These are phyloP conservation scores for Quercus parvula DNA, from an alignment of 306 rosid species.

Conservation along the genomic window DNA sequence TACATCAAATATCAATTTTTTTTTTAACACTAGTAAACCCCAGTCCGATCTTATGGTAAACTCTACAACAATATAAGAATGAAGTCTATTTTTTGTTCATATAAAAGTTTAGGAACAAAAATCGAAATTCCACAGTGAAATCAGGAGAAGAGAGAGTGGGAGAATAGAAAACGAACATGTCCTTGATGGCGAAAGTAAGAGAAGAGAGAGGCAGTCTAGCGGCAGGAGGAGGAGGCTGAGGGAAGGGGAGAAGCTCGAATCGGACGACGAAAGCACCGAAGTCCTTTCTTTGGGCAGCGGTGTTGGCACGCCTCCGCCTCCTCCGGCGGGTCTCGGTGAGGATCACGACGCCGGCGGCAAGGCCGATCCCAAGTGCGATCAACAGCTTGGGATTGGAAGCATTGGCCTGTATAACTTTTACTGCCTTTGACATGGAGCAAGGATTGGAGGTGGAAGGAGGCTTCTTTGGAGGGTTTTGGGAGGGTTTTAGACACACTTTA, in stretches of 20 bases:
- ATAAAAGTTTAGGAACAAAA: background rate
- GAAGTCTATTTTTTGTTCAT: too few species aligned
- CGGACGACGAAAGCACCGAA: conserved; percentile 60
- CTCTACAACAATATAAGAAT: too few species aligned
- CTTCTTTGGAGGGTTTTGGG: too few species aligned
- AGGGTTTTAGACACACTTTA: too few species aligned
- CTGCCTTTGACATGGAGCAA: conserved; percentile 39
- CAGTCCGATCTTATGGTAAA: too few species aligned
- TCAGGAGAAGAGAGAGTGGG: background rate
- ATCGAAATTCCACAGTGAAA: background rate
- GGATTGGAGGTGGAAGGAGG: background rate
- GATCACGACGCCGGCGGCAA: conserved; percentile 46
- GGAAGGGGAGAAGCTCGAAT: conserved; percentile 55
- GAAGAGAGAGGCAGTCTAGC: conserved; percentile 40
- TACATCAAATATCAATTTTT: too few species aligned
- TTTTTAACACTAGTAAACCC: too few species aligned
- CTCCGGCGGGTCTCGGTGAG: conserved; percentile 47
- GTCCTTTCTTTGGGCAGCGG: conserved; percentile 18
- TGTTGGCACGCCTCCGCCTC: conserved; percentile 11
- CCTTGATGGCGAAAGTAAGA: conserved; percentile 57
- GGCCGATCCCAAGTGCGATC: conserved; percentile 54
- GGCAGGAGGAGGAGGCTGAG: conserved; percentile 67
- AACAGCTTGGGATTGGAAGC: conserved; percentile 62
- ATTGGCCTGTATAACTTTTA: conserved; percentile 41
- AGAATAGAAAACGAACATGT: conserved; percentile 39